These are phyloP conservation scores for Saturnispora gosingensis DNA, from an alignment of 805 yeast species.

Conservation along the genomic window DNA sequence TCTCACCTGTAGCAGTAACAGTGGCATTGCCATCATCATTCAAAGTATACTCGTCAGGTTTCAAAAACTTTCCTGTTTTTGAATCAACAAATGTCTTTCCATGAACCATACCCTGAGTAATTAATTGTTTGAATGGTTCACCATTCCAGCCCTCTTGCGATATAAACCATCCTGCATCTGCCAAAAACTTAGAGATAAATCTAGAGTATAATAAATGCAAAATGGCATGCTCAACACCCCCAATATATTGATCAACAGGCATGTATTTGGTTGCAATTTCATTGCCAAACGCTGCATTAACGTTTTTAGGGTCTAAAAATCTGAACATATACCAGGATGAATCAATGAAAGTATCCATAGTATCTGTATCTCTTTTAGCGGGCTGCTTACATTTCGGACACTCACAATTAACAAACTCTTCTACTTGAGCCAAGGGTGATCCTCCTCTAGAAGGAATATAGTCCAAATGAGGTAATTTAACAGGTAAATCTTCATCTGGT, in stretches of 20 bases:
- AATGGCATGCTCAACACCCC: slow-evolving; percentile 97
- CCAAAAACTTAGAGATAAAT: slow-evolving; percentile 73
- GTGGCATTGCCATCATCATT: slow-evolving; percentile 33
- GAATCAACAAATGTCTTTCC: slow-evolving; percentile 79
- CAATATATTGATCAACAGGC: slow-evolving; percentile 88
- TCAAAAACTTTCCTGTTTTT: slow-evolving; percentile 60
- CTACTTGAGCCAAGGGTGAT: slow-evolving; percentile 60
- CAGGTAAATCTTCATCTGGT: slow-evolving; percentile 82
- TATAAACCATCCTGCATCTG: slow-evolving; percentile 64
- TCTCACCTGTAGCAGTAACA: slow-evolving; percentile 39
- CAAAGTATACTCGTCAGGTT: slow-evolving; percentile 61
- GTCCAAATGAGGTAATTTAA: slow-evolving; percentile 54
- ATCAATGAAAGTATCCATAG: slow-evolving; percentile 98
- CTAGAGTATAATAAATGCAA: slow-evolving; percentile 81
- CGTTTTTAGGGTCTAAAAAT: slow-evolving; percentile 66
- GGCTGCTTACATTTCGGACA: slow-evolving; percentile 74
- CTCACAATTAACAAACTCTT: slow-evolving; percentile 57
- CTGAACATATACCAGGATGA: slow-evolving; percentile 95
- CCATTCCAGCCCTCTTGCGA: slow-evolving; percentile 33
- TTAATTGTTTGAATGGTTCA: slow-evolving; percentile 73
- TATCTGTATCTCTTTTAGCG: slow-evolving; percentile 88
- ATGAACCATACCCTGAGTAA: slow-evolving; percentile 98
- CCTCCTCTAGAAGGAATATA: slow-evolving; percentile 38
- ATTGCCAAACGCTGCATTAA: slow-evolving; percentile 40
- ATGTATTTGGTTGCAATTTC: slow-evolving; percentile 41